Evolutionary conservation across 2,329 filamentous ascomycete species (phyloP), one percentile per base, ranked within the genome.

Genomic region (Escovopsis sp.): DNA sequence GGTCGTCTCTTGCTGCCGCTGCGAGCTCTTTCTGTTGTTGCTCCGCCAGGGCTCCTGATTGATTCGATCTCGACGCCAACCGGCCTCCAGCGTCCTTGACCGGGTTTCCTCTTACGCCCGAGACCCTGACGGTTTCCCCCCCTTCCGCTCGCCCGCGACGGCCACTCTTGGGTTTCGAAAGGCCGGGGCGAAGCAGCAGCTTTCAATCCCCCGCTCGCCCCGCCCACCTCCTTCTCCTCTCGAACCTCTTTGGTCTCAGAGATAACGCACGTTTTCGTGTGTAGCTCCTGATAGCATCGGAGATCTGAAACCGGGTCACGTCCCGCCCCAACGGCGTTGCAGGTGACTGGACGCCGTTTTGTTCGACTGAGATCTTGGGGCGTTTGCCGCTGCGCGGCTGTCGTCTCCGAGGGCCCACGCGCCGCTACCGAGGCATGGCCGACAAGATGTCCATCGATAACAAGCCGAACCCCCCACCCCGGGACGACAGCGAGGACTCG

Each of bases 401-500:
- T 55, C 51, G 47, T 49, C 48, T 43, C n/a, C 27, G 35, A 41
- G 37, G 41, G 40, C 42, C 39, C 43, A n/a, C 44, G 55, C 54
- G 56, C 55, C 57, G 50, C 52, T 54, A 58, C 46, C 45, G 56
- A 62, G 65, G 62, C 55, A 78, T 78, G 72, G 69, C 70, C 59
- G 71, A 76, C 58, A 72, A 63, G 47, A 79, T 77, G 74, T 76
- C 73, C 46, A 71, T 77, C 56, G 72, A 77, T 36, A 47, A 44
- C 39, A 48, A 49, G 42, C 45, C 38, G 38, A 54, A 56, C 66
- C 53, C 58, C 43, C 45, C 50, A 33, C 43, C 40, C 43, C 53
- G 70, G 54, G 69, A 76, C 43, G 70, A 73, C 43, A 72, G 68
- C 41, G 71, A 75, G 40, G 74, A 76, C 41, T 77, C 73, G 36